phyloP scores from a whole-genome alignment of 2,329 filamentous ascomycete species.

The Diaporthe capsici region DNA sequence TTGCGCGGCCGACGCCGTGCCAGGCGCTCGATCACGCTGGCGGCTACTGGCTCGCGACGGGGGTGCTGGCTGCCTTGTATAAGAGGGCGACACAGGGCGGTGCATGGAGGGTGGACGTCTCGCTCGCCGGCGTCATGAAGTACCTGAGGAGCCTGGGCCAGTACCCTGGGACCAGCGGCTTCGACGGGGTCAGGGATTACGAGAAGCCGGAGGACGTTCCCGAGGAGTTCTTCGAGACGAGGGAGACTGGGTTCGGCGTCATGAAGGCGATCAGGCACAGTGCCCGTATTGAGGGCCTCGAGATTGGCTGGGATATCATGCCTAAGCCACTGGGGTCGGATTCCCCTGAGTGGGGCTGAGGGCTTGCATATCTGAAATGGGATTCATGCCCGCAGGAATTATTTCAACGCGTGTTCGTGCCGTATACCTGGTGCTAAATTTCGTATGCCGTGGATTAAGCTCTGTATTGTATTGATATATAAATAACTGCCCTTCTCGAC shows the following conservation, averaged over 20 bases:
- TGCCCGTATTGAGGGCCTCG: background rate
- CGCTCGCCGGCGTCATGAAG: slow-evolving; percentile 5
- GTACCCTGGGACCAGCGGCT: background rate
- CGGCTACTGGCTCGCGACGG: background rate
- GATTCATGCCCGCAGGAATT: no score
- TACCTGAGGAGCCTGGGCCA: background rate
- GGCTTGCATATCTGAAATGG: background rate
- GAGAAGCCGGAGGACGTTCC: background rate
- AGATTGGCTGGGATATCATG: background rate
- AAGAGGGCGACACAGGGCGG: background rate
- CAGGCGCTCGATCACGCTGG: background rate
- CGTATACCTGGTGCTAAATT: no score
- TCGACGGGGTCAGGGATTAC: background rate
- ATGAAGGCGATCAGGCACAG: slow-evolving; percentile 16
- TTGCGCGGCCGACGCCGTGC: background rate
- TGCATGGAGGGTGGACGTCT: background rate
- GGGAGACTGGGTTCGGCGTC: background rate
- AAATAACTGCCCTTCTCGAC: no score
- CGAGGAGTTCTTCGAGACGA: background rate
- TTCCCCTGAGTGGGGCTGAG: background rate
- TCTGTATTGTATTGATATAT: no score
- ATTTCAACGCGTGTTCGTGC: no score
- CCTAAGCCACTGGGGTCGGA: slow-evolving; percentile 1
- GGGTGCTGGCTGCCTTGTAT: background rate
- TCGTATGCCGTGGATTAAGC: no score